Evolutionary conservation across 2,329 filamentous ascomycete genomes (phyloP).

Genomic region (Aspergillus melleus): DNA sequence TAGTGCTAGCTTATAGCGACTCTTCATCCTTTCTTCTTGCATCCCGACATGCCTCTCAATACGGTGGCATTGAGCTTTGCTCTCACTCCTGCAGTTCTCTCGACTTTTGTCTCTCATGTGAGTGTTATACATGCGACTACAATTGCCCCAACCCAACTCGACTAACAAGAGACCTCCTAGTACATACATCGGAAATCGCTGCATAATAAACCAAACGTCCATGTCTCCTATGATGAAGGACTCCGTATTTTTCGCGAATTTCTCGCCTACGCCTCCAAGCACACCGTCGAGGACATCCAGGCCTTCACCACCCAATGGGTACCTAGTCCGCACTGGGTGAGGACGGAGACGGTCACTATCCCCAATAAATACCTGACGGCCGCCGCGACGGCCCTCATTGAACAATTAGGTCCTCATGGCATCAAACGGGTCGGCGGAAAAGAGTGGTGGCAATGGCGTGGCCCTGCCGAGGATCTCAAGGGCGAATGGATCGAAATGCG

Average conservation of each 20-base stretch:
- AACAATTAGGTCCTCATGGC: slow-evolving; percentile 76
- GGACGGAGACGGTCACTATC: slow-evolving; percentile 69
- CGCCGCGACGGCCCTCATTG: slow-evolving; percentile 66
- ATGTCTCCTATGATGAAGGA: slow-evolving; percentile 92
- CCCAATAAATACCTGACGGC: slow-evolving; percentile 62
- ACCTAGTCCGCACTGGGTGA: slow-evolving; percentile 84
- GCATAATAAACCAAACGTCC: slow-evolving; percentile 78
- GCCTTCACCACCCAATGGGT: slow-evolving; percentile 91
- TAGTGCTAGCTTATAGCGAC: neutral
- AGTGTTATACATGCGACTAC: slow-evolving; percentile 30
- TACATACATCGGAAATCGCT: slow-evolving; percentile 78
- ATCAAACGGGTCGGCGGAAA: slow-evolving; percentile 74
- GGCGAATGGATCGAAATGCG: slow-evolving; percentile 98
- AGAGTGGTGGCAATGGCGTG: slow-evolving; percentile 87
- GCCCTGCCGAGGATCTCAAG: slow-evolving; percentile 63
- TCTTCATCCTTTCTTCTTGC: neutral
- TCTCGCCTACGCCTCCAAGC: slow-evolving; percentile 77
- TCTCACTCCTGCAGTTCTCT: slow-evolving; percentile 82
- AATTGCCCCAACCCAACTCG: slow-evolving; percentile 8
- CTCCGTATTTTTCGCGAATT: slow-evolving; percentile 85
- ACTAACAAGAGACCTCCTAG: slow-evolving; percentile 44
- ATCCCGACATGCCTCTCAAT: slow-evolving; percentile 63
- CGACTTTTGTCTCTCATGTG: slow-evolving; percentile 85
- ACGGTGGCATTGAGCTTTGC: slow-evolving; percentile 79
- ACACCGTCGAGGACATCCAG: slow-evolving; percentile 91